Conservation (phyloP, 164 flowering plant species). For the Magnolia sinica region DNA sequence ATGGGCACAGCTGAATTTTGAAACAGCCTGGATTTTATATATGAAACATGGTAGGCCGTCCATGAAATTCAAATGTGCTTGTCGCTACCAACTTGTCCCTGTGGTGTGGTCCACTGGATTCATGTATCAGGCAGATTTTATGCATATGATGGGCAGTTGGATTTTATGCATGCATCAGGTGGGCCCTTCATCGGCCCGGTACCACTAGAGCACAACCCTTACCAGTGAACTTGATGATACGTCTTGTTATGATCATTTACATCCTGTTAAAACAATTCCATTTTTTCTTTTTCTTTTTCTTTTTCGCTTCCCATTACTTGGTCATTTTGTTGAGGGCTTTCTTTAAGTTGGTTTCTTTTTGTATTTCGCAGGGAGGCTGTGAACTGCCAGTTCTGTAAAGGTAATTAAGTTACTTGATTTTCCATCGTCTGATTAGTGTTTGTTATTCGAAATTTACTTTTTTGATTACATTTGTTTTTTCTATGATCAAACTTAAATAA, state of each 20-base stretch:
- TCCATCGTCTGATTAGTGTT: neutral
- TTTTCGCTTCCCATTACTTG: neutral
- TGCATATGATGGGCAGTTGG: too few relatives aligned
- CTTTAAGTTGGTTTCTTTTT: constrained; percentile 7
- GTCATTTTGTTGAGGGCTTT: constrained; percentile 7
- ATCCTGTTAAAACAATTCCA: neutral
- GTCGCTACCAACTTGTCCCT: too few relatives aligned
- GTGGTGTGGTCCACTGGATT: too few relatives aligned
- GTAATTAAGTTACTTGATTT: constrained; percentile 30
- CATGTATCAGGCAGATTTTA: too few relatives aligned
- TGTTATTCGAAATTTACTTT: neutral
- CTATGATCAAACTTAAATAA: neutral
- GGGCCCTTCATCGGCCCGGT: too few relatives aligned
- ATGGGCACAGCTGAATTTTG: too few relatives aligned
- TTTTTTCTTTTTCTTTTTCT: neutral
- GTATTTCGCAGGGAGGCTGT: constrained; percentile 80
- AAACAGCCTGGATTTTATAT: too few relatives aligned
- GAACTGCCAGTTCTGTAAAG: constrained; percentile 73
- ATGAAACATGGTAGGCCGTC: too few relatives aligned
- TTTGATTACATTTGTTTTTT: neutral
- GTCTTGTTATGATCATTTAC: neutral
- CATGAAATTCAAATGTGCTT: too few relatives aligned
- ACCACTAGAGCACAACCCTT: too few relatives aligned
- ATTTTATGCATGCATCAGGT: too few relatives aligned
- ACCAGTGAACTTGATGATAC: neutral